Base-by-base conservation (phyloP, 192 early-diverging fungal species). In the Linnemannia zychae region DNA sequence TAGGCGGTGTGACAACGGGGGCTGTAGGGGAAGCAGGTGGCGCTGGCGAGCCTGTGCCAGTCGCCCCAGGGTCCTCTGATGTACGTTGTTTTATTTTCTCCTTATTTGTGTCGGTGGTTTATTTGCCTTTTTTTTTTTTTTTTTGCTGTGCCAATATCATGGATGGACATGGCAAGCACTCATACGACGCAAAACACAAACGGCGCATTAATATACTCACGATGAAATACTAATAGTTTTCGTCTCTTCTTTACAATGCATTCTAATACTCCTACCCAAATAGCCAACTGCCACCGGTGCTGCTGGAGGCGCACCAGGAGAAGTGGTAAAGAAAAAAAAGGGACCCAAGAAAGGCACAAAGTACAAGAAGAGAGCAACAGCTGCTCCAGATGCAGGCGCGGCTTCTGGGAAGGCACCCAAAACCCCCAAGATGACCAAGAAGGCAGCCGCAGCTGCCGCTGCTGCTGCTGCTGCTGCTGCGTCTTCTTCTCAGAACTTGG, bases 261-360 rank as follows among this genome's bases (percentile, higher is more conserved):
- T 12, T 44, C 2, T 18, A 57, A 46, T 15, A 33, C 15, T 5
- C 53, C 34, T 18, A 7, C 7, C 6, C 12, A 15, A 31, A 38
- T 60, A 79, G 70, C 33, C 63, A 34, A 2, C 71, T 22, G 57
- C 57, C 22, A 12, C 28, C 28, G 57, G 3, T 16, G 28, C 57
- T 63, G 12, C 24, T 31, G 57, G 57, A 63, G 11, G 0, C 31
- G 73, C 24, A 1, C 52, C 74, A n/a, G 75, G 22, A 34, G 57
- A 72, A 18, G 75, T 77, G 22, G 75, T 74, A 13, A 82, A 82
- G 63, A 77, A 77, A 49, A 82, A 82, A 34, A 82, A 82, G 38
- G 81, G 81, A 15, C 81, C 81, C 18, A 82, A 82, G 50, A 76
- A 76, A 22, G 81, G 75, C 13, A 75, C 77, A 24, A 79, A 75